Percentiles rank a stretch among this genome's conserved stretches.
These are phyloP conservation scores for Leishmania gerbilli DNA, from an alignment of 208 protist species.

Conservation along the genomic window DNA sequence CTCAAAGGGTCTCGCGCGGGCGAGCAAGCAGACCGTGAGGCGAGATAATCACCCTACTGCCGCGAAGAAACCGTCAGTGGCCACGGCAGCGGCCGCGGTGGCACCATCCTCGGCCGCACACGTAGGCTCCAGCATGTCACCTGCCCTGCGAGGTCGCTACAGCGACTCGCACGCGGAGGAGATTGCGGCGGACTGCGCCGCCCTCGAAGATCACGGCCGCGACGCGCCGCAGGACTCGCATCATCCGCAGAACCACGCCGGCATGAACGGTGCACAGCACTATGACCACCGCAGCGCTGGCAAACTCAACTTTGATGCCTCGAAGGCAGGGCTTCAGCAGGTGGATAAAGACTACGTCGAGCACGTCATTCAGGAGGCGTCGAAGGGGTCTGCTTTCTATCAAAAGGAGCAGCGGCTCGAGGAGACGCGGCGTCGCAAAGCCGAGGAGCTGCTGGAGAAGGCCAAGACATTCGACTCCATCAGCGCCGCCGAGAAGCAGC, in stretches of 20 bases:
- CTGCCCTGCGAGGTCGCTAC: neutral
- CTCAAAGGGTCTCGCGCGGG: constrained; percentile 1
- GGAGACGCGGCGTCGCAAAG: constrained; percentile 57
- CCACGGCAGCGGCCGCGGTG: neutral
- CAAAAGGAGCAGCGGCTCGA: constrained; percentile 76
- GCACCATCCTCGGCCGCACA: neutral
- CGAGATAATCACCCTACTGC: too few relatives aligned
- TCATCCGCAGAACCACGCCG: neutral
- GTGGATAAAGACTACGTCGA: constrained; percentile 87
- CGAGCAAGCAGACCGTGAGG: constrained; percentile 3
- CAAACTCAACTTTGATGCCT: constrained; percentile 74
- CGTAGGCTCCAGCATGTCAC: neutral
- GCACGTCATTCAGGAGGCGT: constrained; percentile 75
- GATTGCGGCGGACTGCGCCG: constrained; percentile 9
- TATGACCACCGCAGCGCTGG: constrained; percentile 36
- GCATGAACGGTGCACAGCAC: constrained; percentile 4
- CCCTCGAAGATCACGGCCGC: constrained; percentile 7
- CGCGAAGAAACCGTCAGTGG: neutral
- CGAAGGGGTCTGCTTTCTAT: constrained; percentile 79
- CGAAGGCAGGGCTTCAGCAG: constrained; percentile 77
- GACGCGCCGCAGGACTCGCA: constrained; percentile 2
- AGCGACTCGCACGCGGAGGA: neutral
- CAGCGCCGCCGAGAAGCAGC: constrained; percentile 37
- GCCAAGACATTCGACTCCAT: constrained; percentile 54
- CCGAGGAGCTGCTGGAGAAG: constrained; percentile 54